Percentiles rank a stretch among this genome's conserved stretches.
phyloP scores from a whole-genome alignment of 2,329 filamentous ascomycete genomes.

The Aspergillus sp. region DNA sequence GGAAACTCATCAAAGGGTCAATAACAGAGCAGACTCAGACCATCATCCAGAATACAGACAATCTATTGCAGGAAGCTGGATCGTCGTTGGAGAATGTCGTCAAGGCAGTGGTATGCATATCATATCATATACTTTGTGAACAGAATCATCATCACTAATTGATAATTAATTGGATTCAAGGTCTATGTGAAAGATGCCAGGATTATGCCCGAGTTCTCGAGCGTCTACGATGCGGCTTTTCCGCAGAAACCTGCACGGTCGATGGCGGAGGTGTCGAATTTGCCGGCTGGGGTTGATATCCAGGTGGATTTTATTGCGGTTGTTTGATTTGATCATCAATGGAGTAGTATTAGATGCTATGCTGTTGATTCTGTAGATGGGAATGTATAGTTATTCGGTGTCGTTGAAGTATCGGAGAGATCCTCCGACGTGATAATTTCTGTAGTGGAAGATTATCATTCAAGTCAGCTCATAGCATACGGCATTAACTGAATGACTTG shows the following conservation, averaged over 20 bases:
- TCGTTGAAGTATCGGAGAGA: no score
- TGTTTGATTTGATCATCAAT: neutral
- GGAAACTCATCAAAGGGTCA: conserved; percentile 47
- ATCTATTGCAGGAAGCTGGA: conserved; percentile 71
- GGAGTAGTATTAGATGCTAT: no score
- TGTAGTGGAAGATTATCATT: no score
- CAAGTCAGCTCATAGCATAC: no score
- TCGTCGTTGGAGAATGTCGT: conserved; percentile 69
- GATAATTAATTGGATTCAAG: no score
- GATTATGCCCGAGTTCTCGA: conserved; percentile 7
- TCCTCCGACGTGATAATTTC: no score
- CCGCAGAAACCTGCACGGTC: conserved; percentile 10
- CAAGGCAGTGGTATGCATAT: conserved; percentile 59
- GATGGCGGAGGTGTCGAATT: conserved; percentile 8
- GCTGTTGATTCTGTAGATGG: no score
- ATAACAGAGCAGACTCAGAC: conserved; percentile 33
- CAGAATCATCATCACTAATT: no score
- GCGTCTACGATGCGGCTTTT: conserved; percentile 7
- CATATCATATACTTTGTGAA: no score
- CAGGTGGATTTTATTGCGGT: conserved; percentile 10
- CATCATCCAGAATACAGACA: conserved; percentile 62
- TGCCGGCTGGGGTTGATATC: conserved; percentile 9
- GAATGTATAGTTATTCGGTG: no score
- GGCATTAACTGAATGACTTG: no score
- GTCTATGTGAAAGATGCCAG: conserved; percentile 12